Evolutionary conservation across 805 yeast species (phyloP).

Genomic region (Yarrowia keelungensis): DNA sequence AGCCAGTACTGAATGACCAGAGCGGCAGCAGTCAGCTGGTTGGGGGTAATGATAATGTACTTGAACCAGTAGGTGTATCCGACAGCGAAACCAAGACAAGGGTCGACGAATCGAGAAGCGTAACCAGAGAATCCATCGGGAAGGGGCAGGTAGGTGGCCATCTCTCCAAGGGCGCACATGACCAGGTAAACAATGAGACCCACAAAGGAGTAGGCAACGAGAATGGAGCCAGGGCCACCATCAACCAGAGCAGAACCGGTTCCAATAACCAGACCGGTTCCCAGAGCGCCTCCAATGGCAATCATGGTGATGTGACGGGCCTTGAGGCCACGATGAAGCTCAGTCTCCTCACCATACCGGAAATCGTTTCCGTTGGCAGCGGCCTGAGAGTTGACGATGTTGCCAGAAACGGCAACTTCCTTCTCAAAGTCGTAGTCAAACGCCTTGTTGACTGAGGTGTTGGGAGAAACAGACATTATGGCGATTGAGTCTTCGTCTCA

Average conservation of each 20-base stretch:
- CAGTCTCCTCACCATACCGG: constrained; percentile 36
- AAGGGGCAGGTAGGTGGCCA: constrained; percentile 71
- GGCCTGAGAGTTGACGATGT: constrained; percentile 33
- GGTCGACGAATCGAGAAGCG: constrained; percentile 68
- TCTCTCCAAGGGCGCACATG: constrained; percentile 72
- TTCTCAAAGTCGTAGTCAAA: constrained; percentile 37
- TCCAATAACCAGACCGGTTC: constrained; percentile 81
- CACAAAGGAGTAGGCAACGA: constrained; percentile 70
- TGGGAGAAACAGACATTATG: constrained; percentile 35
- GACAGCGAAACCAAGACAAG: constrained; percentile 70
- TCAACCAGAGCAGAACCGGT: constrained; percentile 72
- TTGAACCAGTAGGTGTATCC: constrained; percentile 69
- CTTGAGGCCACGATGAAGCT: constrained; percentile 51
- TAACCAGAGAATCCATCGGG: constrained; percentile 72
- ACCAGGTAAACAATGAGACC: constrained; percentile 76
- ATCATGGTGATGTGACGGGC: constrained; percentile 74
- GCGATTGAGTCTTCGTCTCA: background rate
- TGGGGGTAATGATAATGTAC: constrained; percentile 63
- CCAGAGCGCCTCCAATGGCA: constrained; percentile 84
- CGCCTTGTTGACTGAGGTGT: constrained; percentile 36
- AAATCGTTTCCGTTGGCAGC: constrained; percentile 36
- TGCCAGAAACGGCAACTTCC: constrained; percentile 34
- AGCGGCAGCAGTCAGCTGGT: constrained; percentile 69
- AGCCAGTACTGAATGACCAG: constrained; percentile 64
- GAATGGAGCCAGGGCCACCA: constrained; percentile 67